Conservation (phyloP, 2,329 filamentous ascomycete genomes). For the Macroventuria anomochaeta region DNA sequence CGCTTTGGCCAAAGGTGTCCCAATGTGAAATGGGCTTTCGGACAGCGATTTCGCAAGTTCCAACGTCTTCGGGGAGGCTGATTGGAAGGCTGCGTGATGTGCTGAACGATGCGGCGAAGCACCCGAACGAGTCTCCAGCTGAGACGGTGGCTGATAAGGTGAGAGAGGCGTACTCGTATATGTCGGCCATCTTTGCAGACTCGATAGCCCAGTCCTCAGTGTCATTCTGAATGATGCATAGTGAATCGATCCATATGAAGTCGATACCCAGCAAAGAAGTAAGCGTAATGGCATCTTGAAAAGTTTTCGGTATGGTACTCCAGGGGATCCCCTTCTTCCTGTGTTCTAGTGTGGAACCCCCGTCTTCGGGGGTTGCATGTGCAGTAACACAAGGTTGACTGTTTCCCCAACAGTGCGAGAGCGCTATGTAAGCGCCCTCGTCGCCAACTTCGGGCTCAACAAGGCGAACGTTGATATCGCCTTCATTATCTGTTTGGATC, state of each 20-base stretch:
- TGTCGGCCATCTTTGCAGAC: conserved; percentile 23
- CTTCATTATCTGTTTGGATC: not conserved
- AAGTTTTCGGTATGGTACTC: conserved; percentile 5
- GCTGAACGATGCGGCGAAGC: conserved; percentile 1
- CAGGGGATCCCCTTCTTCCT: not conserved
- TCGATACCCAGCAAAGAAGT: conserved; percentile 8
- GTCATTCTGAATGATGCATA: conserved; percentile 32
- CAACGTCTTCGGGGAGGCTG: conserved; percentile 8
- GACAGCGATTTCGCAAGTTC: conserved; percentile 14
- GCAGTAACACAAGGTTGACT: not conserved
- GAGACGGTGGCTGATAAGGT: conserved; percentile 13
- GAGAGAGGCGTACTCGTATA: conserved; percentile 21
- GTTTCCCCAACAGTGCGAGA: conserved; percentile 5
- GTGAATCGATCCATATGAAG: conserved; percentile 31
- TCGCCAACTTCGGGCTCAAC: conserved; percentile 6
- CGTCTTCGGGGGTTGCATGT: not conserved
- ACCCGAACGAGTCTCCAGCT: conserved; percentile 2
- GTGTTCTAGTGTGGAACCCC: not conserved
- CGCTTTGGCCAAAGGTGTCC: not conserved
- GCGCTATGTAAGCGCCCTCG: not conserved
- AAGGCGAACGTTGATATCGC: conserved; percentile 2
- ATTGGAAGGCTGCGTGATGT: conserved; percentile 8
- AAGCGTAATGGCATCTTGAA: conserved; percentile 19
- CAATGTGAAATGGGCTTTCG: conserved; percentile 14
- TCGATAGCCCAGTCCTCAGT: conserved; percentile 24